Evolutionary conservation across 2,329 filamentous ascomycete species (phyloP).

Genomic region (Pseudocercospora fuligena): DNA sequence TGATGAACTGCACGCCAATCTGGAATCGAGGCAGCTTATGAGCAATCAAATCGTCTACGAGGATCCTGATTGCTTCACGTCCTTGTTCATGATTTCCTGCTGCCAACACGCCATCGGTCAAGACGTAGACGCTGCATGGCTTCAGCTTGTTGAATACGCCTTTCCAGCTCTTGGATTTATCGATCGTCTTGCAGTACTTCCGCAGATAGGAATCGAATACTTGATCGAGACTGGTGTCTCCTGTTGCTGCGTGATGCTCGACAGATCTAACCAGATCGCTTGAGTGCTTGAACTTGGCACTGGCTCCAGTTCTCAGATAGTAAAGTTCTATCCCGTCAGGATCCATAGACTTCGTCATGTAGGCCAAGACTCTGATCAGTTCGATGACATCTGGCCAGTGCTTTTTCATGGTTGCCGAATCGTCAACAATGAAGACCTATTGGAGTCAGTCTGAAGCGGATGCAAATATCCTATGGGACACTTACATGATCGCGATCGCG

Average conservation of each 20-base stretch:
- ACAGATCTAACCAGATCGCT: neutral
- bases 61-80: neutral
- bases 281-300: conserved; percentile 5
- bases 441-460: neutral
- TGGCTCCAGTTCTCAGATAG: neutral
- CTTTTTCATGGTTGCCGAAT: conserved; percentile 16
- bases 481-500: conserved; percentile 22
- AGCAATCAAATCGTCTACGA: neutral
- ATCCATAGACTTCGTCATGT: conserved; percentile 17
- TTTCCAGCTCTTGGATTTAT: too few species aligned
- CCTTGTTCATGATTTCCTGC: neutral
- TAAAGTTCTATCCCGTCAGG: conserved; percentile 19
- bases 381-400: conserved; percentile 14
- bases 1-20: neutral
- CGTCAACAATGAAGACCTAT: conserved; percentile 26
- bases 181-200: too few species aligned
- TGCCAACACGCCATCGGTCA: neutral
- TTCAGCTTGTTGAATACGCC: too few species aligned
- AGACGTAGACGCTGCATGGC: neutral
- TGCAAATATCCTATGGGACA: neutral
- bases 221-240: too few species aligned
- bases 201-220: too few species aligned
- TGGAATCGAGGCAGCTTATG: neutral
- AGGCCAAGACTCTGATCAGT: conserved; percentile 9
- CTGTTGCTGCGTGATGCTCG: too few species aligned